Evolutionary conservation across 768 basidiomycete genomes (phyloP), one percentile per base, ranked within the genome.

Genomic region (Tulasnella calospora): DNA sequence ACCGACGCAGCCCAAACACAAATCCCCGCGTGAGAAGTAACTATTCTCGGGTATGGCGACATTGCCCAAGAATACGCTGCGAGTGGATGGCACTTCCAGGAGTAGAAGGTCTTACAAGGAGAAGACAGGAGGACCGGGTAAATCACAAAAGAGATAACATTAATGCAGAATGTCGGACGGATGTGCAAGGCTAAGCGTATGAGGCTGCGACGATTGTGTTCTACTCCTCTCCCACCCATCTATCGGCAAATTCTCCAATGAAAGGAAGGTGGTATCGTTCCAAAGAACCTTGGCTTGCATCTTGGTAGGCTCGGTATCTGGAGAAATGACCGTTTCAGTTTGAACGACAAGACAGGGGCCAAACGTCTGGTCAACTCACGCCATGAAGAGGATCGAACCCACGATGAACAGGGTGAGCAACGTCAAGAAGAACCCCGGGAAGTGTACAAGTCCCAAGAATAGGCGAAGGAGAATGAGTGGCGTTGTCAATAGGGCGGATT

Each of bases 401-500:
- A 89, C 76, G 5, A 90, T 81, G 9, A 87, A 51, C 1, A 92
- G 57, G 7, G 88, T 88, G 78, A 88, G 83, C 15, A 90, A 74
- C 5, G 86, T 86, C 74, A 85, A 84, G 21, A 93, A 82, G 86
- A 89, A 89, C 4, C 85, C 80, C 6, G 89, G 87, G 79, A 91
- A 86, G 73, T 86, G 87, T 35, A 90, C 82, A 9, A 91, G 82
- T 30, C 89, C 87, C 46, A 87, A 85, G 80, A 91, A 81, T 79
- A 93, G 86, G 77, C 89, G 86, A 44, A 91, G 79, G 35, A 89
- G 71, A 44, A 92, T 81, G 13, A 92, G 83, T 8, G 92, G 92
- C 0, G 89, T 89, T 6, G 89, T 89, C 61, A 92, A 83, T 17
- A 94, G 86, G 5, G 91, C 92, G 15, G 92, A 92, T 84, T 94